These are phyloP conservation scores for Zygosaccharomyces bailii DNA, from an alignment of 805 yeast species.

Conservation along the genomic window DNA sequence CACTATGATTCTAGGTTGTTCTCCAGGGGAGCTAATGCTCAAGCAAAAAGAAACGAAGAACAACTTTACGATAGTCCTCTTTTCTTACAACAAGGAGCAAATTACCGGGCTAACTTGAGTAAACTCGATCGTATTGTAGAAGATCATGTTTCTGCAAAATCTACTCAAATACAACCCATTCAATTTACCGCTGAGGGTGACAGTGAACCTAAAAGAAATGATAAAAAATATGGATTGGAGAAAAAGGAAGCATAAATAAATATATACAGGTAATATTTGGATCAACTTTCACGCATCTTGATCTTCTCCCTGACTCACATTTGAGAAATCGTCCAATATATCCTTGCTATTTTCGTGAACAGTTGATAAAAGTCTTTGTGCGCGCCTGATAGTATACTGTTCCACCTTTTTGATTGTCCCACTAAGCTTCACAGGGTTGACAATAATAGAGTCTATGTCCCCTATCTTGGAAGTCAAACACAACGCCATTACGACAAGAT, in stretches of 20 bases:
- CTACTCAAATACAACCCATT: slow-evolving; percentile 41
- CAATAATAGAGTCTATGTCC: slow-evolving; percentile 44
- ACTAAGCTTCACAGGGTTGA: slow-evolving; percentile 66
- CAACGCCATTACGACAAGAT: slow-evolving; percentile 64
- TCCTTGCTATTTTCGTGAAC: slow-evolving; percentile 14
- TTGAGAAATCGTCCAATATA: slow-evolving; percentile 17
- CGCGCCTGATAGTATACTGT: slow-evolving; percentile 55
- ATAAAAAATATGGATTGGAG: slow-evolving; percentile 23
- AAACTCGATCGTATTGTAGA: slow-evolving; percentile 22
- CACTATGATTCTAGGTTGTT: slow-evolving; percentile 60
- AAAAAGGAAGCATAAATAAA: slow-evolving; percentile 4
- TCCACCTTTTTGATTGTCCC: slow-evolving; percentile 89
- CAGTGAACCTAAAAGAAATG: slow-evolving; percentile 7
- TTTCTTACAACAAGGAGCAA: slow-evolving; percentile 51
- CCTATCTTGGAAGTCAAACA: slow-evolving; percentile 51
- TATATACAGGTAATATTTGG: slow-evolving; percentile 7
- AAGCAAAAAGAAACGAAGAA: slow-evolving; percentile 38
- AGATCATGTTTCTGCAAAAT: slow-evolving; percentile 13
- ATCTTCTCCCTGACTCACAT: slow-evolving; percentile 17
- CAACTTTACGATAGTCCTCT: slow-evolving; percentile 59
- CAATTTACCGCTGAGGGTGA: slow-evolving; percentile 42
- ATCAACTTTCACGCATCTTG: slow-evolving; percentile 8
- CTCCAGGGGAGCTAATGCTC: slow-evolving; percentile 42
- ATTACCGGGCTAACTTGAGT: slow-evolving; percentile 44
- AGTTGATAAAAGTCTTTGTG: slow-evolving; percentile 19